Evolutionary conservation across 495 filamentous ascomycete species (phyloP).

Genomic region (Podospora conica): DNA sequence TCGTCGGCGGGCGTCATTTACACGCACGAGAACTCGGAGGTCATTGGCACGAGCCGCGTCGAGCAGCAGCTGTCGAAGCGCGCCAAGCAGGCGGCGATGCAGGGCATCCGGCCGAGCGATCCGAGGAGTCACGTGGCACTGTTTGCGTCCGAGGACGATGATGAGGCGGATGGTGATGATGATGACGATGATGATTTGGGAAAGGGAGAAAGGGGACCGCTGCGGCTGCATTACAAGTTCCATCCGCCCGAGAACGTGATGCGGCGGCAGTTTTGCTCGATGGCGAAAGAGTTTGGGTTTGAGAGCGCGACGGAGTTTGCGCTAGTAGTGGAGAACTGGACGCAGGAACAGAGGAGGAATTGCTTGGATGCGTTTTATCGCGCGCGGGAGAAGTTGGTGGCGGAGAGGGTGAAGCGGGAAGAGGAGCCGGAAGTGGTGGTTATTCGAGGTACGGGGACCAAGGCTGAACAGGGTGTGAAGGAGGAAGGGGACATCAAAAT

Average conservation of each 20-base stretch:
- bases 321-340: slow-evolving; percentile 88
- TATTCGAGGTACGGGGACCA: background rate
- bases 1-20: slow-evolving; percentile 87
- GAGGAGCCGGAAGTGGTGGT: slow-evolving; percentile 13
- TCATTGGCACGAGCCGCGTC: slow-evolving; percentile 80
- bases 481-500: background rate
- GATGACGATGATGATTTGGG: slow-evolving; percentile 3
- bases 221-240: slow-evolving; percentile 55
- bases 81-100: slow-evolving; percentile 58
- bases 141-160: slow-evolving; percentile 24
- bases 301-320: slow-evolving; percentile 78
- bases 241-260: slow-evolving; percentile 69
- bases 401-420: slow-evolving; percentile 23
- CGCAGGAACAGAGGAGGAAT: slow-evolving; percentile 71
- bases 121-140: slow-evolving; percentile 20
- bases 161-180: background rate
- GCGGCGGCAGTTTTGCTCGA: slow-evolving; percentile 81
- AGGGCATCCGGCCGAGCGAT: slow-evolving; percentile 36
- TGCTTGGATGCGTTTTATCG: slow-evolving; percentile 79
- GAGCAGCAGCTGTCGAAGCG: slow-evolving; percentile 72
- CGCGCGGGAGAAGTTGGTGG: slow-evolving; percentile 35
- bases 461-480: background rate
- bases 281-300: slow-evolving; percentile 78
- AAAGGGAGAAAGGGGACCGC: slow-evolving; percentile 15
- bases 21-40: slow-evolving; percentile 93